Evolutionary conservation across 179 eudicot genomes (phyloP).

Genomic region (Sideroxylon spinosum): DNA sequence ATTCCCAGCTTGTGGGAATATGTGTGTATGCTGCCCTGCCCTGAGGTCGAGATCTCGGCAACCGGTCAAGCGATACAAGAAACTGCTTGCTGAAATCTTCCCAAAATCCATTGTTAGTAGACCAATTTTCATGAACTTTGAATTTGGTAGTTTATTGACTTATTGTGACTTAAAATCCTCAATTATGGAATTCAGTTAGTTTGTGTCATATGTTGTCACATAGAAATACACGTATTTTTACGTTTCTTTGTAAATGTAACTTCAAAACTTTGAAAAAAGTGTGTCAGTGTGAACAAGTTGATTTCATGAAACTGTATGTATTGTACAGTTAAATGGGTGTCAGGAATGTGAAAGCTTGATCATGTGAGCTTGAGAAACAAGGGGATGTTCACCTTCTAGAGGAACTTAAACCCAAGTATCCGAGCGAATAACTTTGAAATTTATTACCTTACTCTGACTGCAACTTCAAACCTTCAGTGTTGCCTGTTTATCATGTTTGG

Average conservation of each 20-base stretch:
- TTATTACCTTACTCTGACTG: neutral
- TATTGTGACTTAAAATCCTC: neutral
- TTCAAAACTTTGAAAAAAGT: neutral
- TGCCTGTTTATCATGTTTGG: neutral
- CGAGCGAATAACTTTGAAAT: neutral
- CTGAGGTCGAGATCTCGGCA: conserved; percentile 82
- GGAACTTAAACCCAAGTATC: neutral
- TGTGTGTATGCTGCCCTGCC: conserved; percentile 97
- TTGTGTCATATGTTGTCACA: neutral
- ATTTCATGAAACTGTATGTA: neutral
- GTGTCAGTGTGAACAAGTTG: neutral
- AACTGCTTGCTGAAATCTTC: conserved; percentile 83
- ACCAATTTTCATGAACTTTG: conserved; percentile 4
- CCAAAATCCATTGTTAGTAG: conserved; percentile 81
- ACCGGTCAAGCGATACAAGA: conserved; percentile 94
- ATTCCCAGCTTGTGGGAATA: conserved; percentile 87
- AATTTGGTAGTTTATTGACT: neutral
- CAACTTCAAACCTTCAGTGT: neutral
- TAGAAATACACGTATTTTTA: neutral
- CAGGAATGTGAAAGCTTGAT: conserved; percentile 7
- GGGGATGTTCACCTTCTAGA: neutral
- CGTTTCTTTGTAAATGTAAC: neutral
- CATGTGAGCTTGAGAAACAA: neutral
- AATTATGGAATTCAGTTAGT: too few species aligned
- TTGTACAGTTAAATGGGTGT: neutral